Base-by-base conservation (phyloP, 768 basidiomycete species). In the Hortiboletus campestris region DNA sequence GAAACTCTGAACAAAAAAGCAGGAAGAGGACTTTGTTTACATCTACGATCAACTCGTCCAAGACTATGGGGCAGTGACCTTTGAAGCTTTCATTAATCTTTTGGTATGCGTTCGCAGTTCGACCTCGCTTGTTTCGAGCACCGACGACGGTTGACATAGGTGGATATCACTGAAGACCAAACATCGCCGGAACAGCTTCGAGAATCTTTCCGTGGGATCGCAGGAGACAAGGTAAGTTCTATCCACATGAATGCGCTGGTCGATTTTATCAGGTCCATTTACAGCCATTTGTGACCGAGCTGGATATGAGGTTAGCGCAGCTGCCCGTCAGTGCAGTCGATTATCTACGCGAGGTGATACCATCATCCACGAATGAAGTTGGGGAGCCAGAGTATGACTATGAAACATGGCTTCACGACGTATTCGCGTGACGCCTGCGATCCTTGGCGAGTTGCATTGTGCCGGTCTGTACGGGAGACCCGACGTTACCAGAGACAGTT, bases 121-220 rank as follows among this genome's bases (percentile, higher is more conserved):
- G n/a, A 7, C 13, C 12, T 41, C 19, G 25, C 6, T 42, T 31
- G 16, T 12, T 36, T 45, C 25, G 43, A 17, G 56, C 42, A 51
- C 47, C 42, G 19, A 58, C 19, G 39, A 52, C 17, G 32, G 13
- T 51, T 39, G 59, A 31, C 25, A 17, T 38, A 98, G 95, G 92
- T 96, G 50, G 94, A 94, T 28, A 94, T 97, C 57, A 94, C 85
- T 29, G 95, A 98, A 74, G 97, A 99, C 67, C 92, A 97, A 53
- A 94, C 92, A 4, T 89, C 94, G 4, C 83, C 89, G 0, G 93
- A 94, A 39, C 96, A 98, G 66, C 80, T 99, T 61, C 85, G 89
- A 19, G 93, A 94, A 55, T 85, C 95, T 2, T 99, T 99, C 84
- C 86, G 91, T 29, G 90, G 90, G 4, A 89, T 97, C 16, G 93